Percentiles rank a stretch among this genome's conserved stretches.
These are phyloP conservation scores for Torulaspora indica DNA, from an alignment of 805 yeast genomes.

Conservation along the genomic window DNA sequence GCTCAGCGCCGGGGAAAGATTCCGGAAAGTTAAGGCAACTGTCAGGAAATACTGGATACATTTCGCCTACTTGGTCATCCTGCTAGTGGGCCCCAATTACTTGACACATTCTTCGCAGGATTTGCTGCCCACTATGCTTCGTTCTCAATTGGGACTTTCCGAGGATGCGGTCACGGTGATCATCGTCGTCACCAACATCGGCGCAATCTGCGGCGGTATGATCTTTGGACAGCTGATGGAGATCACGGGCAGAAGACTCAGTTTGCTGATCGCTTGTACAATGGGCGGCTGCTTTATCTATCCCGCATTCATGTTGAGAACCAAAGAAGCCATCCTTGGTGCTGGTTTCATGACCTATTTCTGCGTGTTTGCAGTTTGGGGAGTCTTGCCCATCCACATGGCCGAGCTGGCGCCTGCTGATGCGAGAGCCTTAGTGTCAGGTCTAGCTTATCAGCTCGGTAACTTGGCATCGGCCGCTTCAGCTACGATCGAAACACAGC, in stretches of 20 bases:
- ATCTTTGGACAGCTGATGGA: constrained; percentile 54
- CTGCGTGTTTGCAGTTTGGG: constrained; percentile 72
- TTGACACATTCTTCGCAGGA: constrained; percentile 75
- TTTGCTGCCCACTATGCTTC: constrained; percentile 59
- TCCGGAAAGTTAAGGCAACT: constrained; percentile 36
- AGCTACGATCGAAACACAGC: constrained; percentile 59
- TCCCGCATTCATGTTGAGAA: constrained; percentile 47
- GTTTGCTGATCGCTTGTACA: constrained; percentile 48
- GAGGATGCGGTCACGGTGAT: constrained; percentile 52
- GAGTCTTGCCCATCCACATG: constrained; percentile 61
- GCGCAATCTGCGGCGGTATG: constrained; percentile 65
- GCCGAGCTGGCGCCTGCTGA: constrained; percentile 63
- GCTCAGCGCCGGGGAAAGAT: constrained; percentile 20
- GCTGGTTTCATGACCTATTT: constrained; percentile 64
- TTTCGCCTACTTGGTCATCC: constrained; percentile 50
- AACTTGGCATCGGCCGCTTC: constrained; percentile 66
- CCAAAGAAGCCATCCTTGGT: constrained; percentile 43
- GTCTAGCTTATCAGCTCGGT: constrained; percentile 64
- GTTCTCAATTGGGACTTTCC: constrained; percentile 46
- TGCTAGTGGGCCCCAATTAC: constrained; percentile 68
- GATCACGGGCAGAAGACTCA: constrained; percentile 55
- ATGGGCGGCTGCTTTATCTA: constrained; percentile 58
- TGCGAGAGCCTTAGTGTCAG: constrained; percentile 57
- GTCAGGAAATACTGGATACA: constrained; percentile 56
- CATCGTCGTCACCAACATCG: constrained; percentile 58